A percentile compares a stretch with the other conserved stretches of the same genome.
phyloP scores from a whole-genome alignment of 2,329 filamentous ascomycete genomes.

The Diaporthe australafricana region DNA sequence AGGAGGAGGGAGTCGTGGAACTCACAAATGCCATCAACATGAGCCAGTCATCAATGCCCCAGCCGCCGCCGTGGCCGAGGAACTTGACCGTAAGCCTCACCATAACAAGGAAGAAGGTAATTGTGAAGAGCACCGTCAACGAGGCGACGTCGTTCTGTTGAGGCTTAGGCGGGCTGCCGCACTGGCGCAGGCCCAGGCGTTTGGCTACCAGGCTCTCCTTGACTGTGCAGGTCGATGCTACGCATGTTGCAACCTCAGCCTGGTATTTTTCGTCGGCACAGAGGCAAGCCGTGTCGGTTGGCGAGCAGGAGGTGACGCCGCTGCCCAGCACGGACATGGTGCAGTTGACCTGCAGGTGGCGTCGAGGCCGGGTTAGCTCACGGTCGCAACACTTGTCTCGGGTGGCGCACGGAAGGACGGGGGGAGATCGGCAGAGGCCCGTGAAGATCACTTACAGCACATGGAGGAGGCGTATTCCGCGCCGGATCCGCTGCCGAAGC shows the following conservation, averaged over 20 bases:
- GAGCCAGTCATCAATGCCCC: constrained; percentile 26
- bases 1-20: neutral
- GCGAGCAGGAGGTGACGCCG: constrained; percentile 14
- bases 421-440: neutral
- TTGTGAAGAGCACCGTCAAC: constrained; percentile 9
- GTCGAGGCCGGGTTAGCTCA: neutral
- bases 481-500: constrained; percentile 20
- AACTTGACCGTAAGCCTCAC: constrained; percentile 21
- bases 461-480: neutral
- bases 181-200: constrained; percentile 3
- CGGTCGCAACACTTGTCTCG: neutral
- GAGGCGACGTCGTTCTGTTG: neutral
- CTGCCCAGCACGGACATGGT: constrained; percentile 30
- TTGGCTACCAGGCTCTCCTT: constrained; percentile 26
- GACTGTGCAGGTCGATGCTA: constrained; percentile 20
- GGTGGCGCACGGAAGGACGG: constrained; percentile 24
- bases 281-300: constrained; percentile 12
- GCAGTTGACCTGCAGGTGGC: constrained; percentile 8
- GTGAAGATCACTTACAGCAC: constrained; percentile 17
- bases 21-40: constrained; percentile 20
- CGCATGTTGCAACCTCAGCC: constrained; percentile 8
- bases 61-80: constrained; percentile 17
- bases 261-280: constrained; percentile 16
- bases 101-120: constrained; percentile 18
- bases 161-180: neutral